Evolutionary conservation across 1,284 basidiomycete genomes (phyloP), one percentile per base, ranked within the genome.

Genomic region (Irpex lacteus): DNA sequence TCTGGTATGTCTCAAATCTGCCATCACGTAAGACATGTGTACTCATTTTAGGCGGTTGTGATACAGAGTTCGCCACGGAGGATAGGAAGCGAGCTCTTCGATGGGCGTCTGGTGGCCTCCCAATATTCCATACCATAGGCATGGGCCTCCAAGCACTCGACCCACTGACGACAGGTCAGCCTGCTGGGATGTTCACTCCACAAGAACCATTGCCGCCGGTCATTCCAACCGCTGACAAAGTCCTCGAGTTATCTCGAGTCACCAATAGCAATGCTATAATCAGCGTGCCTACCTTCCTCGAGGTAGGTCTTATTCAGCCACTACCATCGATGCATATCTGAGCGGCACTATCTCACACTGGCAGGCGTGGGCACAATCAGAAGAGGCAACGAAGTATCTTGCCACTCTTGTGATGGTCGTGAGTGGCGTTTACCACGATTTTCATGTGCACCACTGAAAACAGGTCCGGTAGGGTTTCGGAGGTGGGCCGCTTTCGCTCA

Each of bases 401-500:
- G 49, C 62, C 3, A 55, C 66, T 5, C 60, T 71, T 50, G 47
- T 63, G 38, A 44, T 56, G 4, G 15, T 68, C 1, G 69, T 70
- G 40, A 61, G 66, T 44, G 11, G 34, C 1, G 32, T 7, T 50
- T 21, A 5, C 18, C 8, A 9, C 15, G 11, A 37, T 5, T 47
- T 8, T 4, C 7, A 18, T 34, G 11, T 18, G 4, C 49, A 34
- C 15, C 9, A 13, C 26, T 47, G 34, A n/a, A 56, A 4, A 60
- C 4, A 7, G 8, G 21, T 58, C 47, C 13, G 5, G 40, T 47
- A 69, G 70, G 26, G 62, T 1, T 75, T 72, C 64, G 72, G 69
- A 9, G 75, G 75, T 5, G 74, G 73, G 0, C 74, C 74, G 3
- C 64, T 76, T 5, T 68, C 71, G 1, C 68, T 65, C 34, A 63